Percentiles rank a stretch among this genome's conserved stretches.
Evolutionary conservation across 2,329 filamentous ascomycete genomes (phyloP).

Genomic region (Curvularia hawaiiensis): DNA sequence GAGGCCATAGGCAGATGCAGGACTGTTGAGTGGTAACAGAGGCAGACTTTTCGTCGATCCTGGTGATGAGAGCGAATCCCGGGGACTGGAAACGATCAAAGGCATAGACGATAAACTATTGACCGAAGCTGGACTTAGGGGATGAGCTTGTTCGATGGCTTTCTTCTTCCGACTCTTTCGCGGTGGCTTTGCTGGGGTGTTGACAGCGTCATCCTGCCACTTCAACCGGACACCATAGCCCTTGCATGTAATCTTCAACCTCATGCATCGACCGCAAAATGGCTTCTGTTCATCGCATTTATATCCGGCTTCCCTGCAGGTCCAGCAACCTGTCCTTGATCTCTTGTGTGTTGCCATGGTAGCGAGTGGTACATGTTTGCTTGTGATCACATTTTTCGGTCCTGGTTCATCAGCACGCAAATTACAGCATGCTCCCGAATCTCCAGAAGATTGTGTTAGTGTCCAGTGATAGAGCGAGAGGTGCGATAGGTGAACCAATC

Average conservation of each 20-base stretch:
- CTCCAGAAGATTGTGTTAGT: not conserved
- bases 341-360: conserved; percentile 33
- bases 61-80: conserved; percentile 12
- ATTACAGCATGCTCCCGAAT: not conserved
- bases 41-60: conserved; percentile 14
- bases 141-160: conserved; percentile 4
- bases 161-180: conserved; percentile 25
- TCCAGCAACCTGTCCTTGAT: conserved; percentile 41
- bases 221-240: conserved; percentile 39
- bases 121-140: conserved; percentile 22
- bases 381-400: not conserved
- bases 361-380: conserved; percentile 11
- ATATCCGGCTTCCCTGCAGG: conserved; percentile 40
- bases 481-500: not conserved
- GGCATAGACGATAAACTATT: conserved; percentile 23
- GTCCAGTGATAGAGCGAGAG: not conserved
- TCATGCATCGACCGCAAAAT: conserved; percentile 32
- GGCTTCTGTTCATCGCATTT: conserved; percentile 43
- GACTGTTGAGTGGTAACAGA: conserved; percentile 10
- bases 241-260: conserved; percentile 38
- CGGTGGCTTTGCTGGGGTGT: conserved; percentile 19
- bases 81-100: conserved; percentile 5
- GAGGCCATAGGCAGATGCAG: conserved; percentile 18
- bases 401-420: not conserved
- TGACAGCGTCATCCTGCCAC: conserved; percentile 31